Base-by-base conservation (phyloP, 495 filamentous ascomycete species). In the Pyrenopolyporus hunteri region DNA sequence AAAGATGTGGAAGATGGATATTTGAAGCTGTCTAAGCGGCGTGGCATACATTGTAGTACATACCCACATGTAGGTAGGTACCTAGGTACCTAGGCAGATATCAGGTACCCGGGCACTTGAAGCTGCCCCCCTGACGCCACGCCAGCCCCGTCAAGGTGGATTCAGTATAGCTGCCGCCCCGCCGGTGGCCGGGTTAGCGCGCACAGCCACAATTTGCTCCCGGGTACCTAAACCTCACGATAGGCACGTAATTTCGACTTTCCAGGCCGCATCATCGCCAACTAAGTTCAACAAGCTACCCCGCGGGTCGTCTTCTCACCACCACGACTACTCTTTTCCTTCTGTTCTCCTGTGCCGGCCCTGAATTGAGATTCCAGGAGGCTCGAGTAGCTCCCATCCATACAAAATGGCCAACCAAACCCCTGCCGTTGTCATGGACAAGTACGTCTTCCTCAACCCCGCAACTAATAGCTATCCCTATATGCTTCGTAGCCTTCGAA, bases 361-460 rank as follows among this genome's bases (percentile, higher is more conserved):
- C 16, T 59, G 10, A 16, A 43, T 66, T 70, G 71, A 54, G 42
- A 59, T 33, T 40, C 47, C 45, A 20, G 51, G 54, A 28, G 57
- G 50, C 53, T 62, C 31, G 35, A 43, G 43, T 54, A 66, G 67
- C 69, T 65, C 57, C 50, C 62, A 63, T 59, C 53, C 61, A 59
- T 32, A 22, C 66, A 59, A 22, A 45, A 98, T 98, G 94, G 91
- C 94, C 65, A 87, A 87, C 80, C 92, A 97, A 87, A 98, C 94
- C 72, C 94, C 94, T 63, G 94, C 94, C 89, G 95, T 98, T 97
- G 94, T 98, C 91, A 98, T 98, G 91, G 94, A 98, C 94, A 98
- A 98, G 94, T 98, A 87, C 68, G 94, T 83, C 56, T 57, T 39
- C 10, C 50, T 46, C n/a, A n/a, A 59, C 59, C 59, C 49, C 63